phyloP scores from a whole-genome alignment of 129 eudicot species.

The Sambucus nigra region DNA sequence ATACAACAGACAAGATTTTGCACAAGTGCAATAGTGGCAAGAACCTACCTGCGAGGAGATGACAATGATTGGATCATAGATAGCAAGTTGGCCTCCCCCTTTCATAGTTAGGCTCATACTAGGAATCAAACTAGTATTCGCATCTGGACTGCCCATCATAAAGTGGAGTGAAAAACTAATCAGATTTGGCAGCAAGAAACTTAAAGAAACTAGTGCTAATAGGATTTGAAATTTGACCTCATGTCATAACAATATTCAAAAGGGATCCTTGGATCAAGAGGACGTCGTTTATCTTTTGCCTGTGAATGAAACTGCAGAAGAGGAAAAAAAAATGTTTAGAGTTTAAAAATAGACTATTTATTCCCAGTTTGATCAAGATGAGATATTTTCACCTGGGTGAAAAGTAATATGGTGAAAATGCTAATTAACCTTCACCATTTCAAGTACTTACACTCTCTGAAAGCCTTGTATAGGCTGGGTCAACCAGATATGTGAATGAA shows the following conservation, averaged over 20 bases:
- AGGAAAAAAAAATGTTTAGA: neutral
- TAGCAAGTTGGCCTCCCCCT: slow-evolving; percentile 57
- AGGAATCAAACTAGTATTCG: slow-evolving; percentile 65
- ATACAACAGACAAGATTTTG: slow-evolving; percentile 1
- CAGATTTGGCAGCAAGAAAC: slow-evolving; percentile 1
- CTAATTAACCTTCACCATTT: neutral
- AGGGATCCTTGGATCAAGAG: slow-evolving; percentile 75
- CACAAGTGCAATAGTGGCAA: slow-evolving; percentile 1
- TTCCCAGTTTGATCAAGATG: too few relatives aligned
- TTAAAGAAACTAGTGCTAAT: neutral
- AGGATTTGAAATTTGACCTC: slow-evolving; percentile 44
- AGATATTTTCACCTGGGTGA: too few relatives aligned
- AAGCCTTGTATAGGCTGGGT: slow-evolving; percentile 54
- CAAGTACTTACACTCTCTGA: slow-evolving; percentile 49
- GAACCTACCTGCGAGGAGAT: slow-evolving; percentile 59
- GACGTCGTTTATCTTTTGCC: slow-evolving; percentile 51
- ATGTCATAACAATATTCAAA: slow-evolving; percentile 85
- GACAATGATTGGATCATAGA: slow-evolving; percentile 72
- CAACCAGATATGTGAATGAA: slow-evolving; percentile 71
- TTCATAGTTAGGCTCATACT: slow-evolving; percentile 62
- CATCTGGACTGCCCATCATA: slow-evolving; percentile 45
- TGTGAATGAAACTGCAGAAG: slow-evolving; percentile 61
- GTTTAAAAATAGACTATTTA: neutral
- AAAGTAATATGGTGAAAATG: neutral
- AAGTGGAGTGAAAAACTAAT: slow-evolving; percentile 10